A percentile compares a stretch with the other conserved stretches of the same genome.
Evolutionary conservation across 768 basidiomycete genomes (phyloP).

Genomic region (Mycena vitilis): DNA sequence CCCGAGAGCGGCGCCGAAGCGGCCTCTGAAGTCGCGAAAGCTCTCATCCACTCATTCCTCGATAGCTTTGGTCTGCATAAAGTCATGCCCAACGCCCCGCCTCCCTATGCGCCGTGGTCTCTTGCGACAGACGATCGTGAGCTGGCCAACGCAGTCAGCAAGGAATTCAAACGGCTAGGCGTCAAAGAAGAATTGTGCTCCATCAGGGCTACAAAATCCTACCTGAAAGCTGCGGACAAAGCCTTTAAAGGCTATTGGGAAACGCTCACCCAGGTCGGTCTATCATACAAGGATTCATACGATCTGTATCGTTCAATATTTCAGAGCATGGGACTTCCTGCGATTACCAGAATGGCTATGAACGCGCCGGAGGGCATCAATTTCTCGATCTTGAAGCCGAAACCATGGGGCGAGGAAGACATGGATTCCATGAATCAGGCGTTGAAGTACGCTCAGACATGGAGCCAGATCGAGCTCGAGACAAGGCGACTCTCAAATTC

Average conservation of each 20-base stretch:
- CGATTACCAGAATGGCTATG: not conserved
- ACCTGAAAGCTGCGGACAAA: slow-evolving; percentile 2
- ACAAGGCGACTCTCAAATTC: slow-evolving; percentile 1
- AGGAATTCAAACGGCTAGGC: slow-evolving; percentile 44
- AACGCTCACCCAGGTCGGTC: too few relatives aligned
- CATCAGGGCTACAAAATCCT: slow-evolving; percentile 33
- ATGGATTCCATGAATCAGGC: not conserved
- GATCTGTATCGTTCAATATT: not conserved
- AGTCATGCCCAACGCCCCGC: slow-evolving; percentile 4
- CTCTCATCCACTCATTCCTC: slow-evolving; percentile 44
- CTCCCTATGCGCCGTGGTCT: slow-evolving; percentile 28
- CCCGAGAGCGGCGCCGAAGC: slow-evolving; percentile 47
- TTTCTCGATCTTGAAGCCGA: slow-evolving; percentile 3
- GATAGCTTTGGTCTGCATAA: slow-evolving; percentile 18
- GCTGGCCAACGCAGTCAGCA: slow-evolving; percentile 41
- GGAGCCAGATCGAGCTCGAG: not conserved
- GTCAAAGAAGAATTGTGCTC: slow-evolving; percentile 42
- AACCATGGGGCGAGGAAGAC: slow-evolving; percentile 5
- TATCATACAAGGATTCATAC: too few relatives aligned
- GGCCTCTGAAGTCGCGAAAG: slow-evolving; percentile 45
- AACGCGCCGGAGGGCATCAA: slow-evolving; percentile 3
- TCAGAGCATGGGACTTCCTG: not conserved
- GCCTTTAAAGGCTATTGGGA: not conserved
- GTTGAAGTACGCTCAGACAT: slow-evolving; percentile 1
- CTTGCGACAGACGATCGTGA: slow-evolving; percentile 32